Evolutionary conservation across 129 eudicot species (phyloP).

Genomic region (Flaveria robusta): DNA sequence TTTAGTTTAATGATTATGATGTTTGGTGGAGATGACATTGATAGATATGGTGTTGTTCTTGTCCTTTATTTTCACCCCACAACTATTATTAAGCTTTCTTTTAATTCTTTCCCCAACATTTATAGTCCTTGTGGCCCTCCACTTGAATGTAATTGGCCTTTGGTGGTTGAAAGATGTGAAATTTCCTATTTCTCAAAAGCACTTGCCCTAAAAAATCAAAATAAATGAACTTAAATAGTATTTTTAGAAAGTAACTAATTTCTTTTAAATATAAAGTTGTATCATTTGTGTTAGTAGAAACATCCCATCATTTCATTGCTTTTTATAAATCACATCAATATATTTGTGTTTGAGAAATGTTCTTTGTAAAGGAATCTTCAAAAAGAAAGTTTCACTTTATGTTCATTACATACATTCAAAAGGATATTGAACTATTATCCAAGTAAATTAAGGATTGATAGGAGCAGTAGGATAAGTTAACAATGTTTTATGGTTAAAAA

Average conservation of each 20-base stretch:
- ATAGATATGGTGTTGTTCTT: slow-evolving; percentile 27
- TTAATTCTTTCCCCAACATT: slow-evolving; percentile 18
- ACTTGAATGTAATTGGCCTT: slow-evolving; percentile 17
- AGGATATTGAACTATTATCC: too few relatives aligned
- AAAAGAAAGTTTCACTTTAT: too few relatives aligned
- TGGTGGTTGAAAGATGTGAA: slow-evolving; percentile 30
- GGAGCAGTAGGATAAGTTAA: too few relatives aligned
- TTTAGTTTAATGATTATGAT: slow-evolving; percentile 34
- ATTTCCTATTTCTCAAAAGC: not conserved
- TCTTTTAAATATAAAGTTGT: not conserved
- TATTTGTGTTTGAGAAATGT: too few relatives aligned
- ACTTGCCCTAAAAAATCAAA: not conserved
- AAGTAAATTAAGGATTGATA: too few relatives aligned
- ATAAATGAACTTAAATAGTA: not conserved
- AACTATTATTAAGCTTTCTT: not conserved
- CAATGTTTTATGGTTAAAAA: too few relatives aligned
- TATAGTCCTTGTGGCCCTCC: slow-evolving; percentile 33
- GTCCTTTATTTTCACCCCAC: slow-evolving; percentile 19
- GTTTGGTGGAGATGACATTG: slow-evolving; percentile 33
- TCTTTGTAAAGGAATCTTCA: too few relatives aligned
- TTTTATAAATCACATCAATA: not conserved
- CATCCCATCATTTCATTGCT: slow-evolving; percentile 1
- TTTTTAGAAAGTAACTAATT: not conserved
- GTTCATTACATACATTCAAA: too few relatives aligned
- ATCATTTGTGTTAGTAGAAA: not conserved